Evolutionary conservation across 2,329 filamentous ascomycete genomes (phyloP).

Genomic region (Aspergillus floridensis): DNA sequence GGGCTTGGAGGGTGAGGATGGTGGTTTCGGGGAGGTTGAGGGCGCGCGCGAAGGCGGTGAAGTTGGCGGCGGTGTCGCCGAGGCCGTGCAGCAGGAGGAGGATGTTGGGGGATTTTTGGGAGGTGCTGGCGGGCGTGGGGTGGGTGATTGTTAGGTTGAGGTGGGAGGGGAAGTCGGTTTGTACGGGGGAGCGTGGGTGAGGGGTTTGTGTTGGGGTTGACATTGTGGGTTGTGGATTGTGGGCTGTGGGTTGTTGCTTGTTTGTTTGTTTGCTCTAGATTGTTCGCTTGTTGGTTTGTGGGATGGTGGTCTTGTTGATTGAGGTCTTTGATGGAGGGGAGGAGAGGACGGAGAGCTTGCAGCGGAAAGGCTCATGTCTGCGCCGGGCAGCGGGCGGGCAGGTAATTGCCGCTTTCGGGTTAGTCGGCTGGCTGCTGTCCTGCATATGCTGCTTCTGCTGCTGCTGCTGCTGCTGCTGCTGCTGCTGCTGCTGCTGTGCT

Average conservation of each 20-base stretch:
- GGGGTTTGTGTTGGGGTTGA: conserved; percentile 18
- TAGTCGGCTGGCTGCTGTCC: not conserved
- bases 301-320: not conserved
- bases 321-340: not conserved
- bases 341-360: not conserved
- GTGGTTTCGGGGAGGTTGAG: conserved; percentile 74
- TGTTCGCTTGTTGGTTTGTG: not conserved
- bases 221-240: not conserved
- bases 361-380: no score
- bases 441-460: no score
- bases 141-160: conserved; percentile 42
- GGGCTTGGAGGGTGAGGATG: conserved; percentile 70
- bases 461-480: no score
- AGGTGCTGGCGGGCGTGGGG: conserved; percentile 36
- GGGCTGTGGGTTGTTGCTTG: not conserved
- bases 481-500: no score
- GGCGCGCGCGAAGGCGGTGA: conserved; percentile 65
- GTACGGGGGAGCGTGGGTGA: conserved; percentile 36
- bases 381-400: not conserved
- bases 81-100: conserved; percentile 82
- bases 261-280: not conserved
- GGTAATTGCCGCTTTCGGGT: not conserved
- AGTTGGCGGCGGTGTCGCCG: conserved; percentile 70
- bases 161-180: conserved; percentile 47
- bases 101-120: conserved; percentile 60